Percentiles rank a stretch among this genome's conserved stretches.
These are phyloP conservation scores for Alternaria solani DNA, from an alignment of 2,329 filamentous ascomycete species.

Conservation along the genomic window DNA sequence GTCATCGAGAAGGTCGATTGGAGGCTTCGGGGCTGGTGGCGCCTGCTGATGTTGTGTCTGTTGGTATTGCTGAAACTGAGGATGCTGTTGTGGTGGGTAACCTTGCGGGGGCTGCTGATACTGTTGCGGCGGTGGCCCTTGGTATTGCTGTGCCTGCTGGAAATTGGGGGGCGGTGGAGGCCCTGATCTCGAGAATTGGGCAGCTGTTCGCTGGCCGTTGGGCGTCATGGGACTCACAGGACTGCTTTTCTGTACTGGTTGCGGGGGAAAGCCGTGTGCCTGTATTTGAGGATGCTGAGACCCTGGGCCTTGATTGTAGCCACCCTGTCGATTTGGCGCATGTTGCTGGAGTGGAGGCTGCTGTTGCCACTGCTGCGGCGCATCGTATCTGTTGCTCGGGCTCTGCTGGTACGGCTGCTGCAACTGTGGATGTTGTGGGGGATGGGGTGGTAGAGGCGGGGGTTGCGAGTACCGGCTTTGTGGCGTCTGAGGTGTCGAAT, in stretches of 20 bases:
- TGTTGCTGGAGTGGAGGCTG: constrained; percentile 24
- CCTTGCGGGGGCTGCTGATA: constrained; percentile 20
- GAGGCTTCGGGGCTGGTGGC: constrained; percentile 26
- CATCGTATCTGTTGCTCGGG: constrained; percentile 30
- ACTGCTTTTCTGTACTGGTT: constrained; percentile 40
- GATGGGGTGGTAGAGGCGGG: constrained; percentile 46
- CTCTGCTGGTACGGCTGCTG: constrained; percentile 28
- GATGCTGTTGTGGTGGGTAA: constrained; percentile 24
- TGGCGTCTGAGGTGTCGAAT: constrained; percentile 33
- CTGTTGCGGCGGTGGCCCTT: constrained; percentile 23
- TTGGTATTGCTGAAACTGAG: constrained; percentile 24
- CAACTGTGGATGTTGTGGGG: constrained; percentile 37
- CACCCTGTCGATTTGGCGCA: constrained; percentile 29
- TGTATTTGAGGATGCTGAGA: constrained; percentile 38
- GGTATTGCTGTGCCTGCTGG: constrained; percentile 27
- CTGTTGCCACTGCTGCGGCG: constrained; percentile 29
- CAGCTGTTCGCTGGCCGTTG: constrained; percentile 31
- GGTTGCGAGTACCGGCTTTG: constrained; percentile 42
- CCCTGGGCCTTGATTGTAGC: constrained; percentile 36
- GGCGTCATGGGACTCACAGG: constrained; percentile 50
- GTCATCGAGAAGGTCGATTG: constrained; percentile 67
- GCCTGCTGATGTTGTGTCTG: constrained; percentile 44
- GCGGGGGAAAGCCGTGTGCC: constrained; percentile 32
- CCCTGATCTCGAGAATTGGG: constrained; percentile 32
- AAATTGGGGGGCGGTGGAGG: constrained; percentile 26